phyloP scores from a whole-genome alignment of 1,284 basidiomycete species.

The Termitomyces sp. region DNA sequence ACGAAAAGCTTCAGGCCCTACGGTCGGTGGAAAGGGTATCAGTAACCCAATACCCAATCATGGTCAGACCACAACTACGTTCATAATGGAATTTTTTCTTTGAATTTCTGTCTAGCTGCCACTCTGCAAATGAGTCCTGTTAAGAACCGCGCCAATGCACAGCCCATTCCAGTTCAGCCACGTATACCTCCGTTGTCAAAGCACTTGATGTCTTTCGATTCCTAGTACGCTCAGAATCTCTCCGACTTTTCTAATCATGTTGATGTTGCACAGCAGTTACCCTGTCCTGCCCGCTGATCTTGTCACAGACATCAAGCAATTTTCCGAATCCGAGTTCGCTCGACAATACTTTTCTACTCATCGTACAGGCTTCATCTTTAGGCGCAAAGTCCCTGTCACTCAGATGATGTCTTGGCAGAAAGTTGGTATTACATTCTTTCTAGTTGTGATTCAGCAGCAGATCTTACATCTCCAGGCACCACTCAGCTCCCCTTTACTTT shows the following conservation, averaged over 20 bases:
- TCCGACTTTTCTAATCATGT: background rate
- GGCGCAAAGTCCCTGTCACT: constrained; percentile 71
- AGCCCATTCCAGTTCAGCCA: constrained; percentile 63
- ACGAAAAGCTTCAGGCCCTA: constrained; percentile 34
- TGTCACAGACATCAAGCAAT: constrained; percentile 77
- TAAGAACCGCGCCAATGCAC: constrained; percentile 53
- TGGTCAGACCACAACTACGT: constrained; percentile 33
- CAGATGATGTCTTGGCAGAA: constrained; percentile 91
- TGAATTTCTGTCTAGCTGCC: constrained; percentile 43
- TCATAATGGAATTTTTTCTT: constrained; percentile 4
- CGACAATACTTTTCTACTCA: constrained; percentile 86
- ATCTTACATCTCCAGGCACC: constrained; percentile 38
- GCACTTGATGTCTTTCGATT: constrained; percentile 42
- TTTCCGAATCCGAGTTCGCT: constrained; percentile 80
- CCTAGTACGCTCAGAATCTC: constrained; percentile 43
- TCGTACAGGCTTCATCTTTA: constrained; percentile 78
- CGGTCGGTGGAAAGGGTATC: constrained; percentile 56
- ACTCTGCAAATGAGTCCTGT: constrained; percentile 69
- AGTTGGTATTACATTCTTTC: constrained; percentile 29
- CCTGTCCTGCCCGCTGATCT: constrained; percentile 73
- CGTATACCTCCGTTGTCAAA: constrained; percentile 24
- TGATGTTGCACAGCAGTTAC: constrained; percentile 41
- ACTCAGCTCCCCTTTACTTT: constrained; percentile 68
- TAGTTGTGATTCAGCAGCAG: background rate
- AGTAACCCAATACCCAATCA: constrained; percentile 61